These are phyloP conservation scores for Phlebopus sp. DNA, from an alignment of 1,284 basidiomycete species.

Conservation along the genomic window DNA sequence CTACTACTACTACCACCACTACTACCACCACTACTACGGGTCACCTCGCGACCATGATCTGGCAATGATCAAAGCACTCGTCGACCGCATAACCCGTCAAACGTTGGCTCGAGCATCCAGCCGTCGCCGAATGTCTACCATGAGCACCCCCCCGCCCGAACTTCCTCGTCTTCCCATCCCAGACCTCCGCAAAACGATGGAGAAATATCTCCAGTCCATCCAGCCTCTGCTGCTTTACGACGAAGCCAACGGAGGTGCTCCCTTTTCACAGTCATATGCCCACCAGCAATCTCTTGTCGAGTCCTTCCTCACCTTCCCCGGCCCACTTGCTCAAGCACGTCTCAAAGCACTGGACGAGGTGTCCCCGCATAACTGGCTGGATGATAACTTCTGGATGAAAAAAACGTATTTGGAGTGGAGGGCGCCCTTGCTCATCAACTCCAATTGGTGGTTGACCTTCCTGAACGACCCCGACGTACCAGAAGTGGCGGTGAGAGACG, in stretches of 20 bases:
- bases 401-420: slow-evolving; percentile 92
- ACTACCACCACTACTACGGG: too few relatives aligned
- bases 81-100: background rate
- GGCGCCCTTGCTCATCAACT: slow-evolving; percentile 84
- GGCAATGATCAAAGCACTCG: background rate
- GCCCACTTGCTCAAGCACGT: slow-evolving; percentile 58
- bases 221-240: slow-evolving; percentile 80
- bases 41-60: too few relatives aligned
- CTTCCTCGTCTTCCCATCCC: slow-evolving; percentile 84
- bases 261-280: slow-evolving; percentile 42
- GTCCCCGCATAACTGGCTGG: slow-evolving; percentile 92
- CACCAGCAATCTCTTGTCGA: slow-evolving; percentile 20
- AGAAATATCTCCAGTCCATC: slow-evolving; percentile 78
- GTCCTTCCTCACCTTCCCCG: slow-evolving; percentile 25
- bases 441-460: slow-evolving; percentile 98
- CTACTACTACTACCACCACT: too few relatives aligned
- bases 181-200: slow-evolving; percentile 71
- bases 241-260: slow-evolving; percentile 55
- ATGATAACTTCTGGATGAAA: slow-evolving; percentile 92
- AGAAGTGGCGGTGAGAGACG: slow-evolving; percentile 38
- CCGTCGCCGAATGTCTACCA: background rate
- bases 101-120: too few relatives aligned
- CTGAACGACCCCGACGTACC: slow-evolving; percentile 59
- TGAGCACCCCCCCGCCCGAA: background rate
- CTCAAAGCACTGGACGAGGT: slow-evolving; percentile 77